Evolutionary conservation across 306 rosid species (phyloP).

Genomic region (Cucurbita moschata): DNA sequence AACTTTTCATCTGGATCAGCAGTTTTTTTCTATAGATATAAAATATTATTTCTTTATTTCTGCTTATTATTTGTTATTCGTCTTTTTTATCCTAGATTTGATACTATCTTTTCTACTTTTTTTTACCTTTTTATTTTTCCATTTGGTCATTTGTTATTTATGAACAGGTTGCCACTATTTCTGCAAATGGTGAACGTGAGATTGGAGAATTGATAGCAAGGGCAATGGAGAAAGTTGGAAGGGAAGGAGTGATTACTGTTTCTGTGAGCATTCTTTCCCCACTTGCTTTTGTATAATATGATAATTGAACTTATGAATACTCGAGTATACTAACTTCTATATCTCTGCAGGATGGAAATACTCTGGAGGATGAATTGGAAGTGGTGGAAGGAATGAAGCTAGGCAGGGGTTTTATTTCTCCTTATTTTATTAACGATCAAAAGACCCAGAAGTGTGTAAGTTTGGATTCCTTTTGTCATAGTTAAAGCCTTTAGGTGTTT

Average conservation of each 20-base stretch:
- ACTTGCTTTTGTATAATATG: not conserved
- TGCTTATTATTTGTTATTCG: not conserved
- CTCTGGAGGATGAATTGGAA: constrained; percentile 86
- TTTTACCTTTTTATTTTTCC: not conserved
- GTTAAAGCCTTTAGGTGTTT: not conserved
- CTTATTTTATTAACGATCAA: constrained; percentile 75
- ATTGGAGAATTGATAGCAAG: constrained; percentile 85
- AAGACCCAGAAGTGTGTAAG: constrained; percentile 92
- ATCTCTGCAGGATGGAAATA: constrained; percentile 70
- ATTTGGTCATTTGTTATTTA: not conserved
- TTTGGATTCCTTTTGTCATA: not conserved
- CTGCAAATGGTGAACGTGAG: constrained; percentile 85
- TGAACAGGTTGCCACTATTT: constrained; percentile 77
- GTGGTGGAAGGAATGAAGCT: constrained; percentile 98
- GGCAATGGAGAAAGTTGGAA: constrained; percentile 98
- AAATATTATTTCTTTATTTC: not conserved
- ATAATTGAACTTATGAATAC: not conserved
- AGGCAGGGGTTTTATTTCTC: constrained; percentile 73
- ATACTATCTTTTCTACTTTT: not conserved
- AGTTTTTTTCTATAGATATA: not conserved
- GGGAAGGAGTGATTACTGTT: constrained; percentile 90
- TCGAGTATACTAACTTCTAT: not conserved
- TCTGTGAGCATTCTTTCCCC: constrained; percentile 33
- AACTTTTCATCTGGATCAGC: not conserved
- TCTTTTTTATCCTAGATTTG: not conserved